Base-by-base conservation (phyloP, 192 early-diverging fungal species). In the Backusella luteola region DNA sequence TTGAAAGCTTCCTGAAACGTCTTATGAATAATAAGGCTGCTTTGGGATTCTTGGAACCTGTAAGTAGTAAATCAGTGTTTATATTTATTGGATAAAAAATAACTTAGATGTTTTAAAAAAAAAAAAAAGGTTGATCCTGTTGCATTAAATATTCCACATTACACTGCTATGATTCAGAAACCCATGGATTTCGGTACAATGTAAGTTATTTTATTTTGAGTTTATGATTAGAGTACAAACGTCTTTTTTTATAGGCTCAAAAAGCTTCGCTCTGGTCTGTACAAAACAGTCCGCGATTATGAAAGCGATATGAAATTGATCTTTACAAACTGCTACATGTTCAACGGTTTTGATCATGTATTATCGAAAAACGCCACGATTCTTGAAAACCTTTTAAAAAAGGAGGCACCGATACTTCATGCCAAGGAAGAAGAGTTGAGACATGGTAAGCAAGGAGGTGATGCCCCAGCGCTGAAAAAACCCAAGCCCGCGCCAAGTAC, bases 151-250 rank as follows among this genome's bases (percentile, higher is more conserved):
- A 38, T 86, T 66, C 87, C 87, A 5, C 80, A 84, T 75, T 89
- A 89, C 69, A 74, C 77, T 7, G 29, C 75, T 34, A 52, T 87
- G 44, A 89, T 89, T 71, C 89, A 89, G 59, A 85, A 87, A 44
- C 93, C 93, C 7, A 94, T 94, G 87, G 93, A 95, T 73, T 86
- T 94, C 67, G 72, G 79, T 4, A 93, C 93, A n/a, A 89, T 91
- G 35, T 75, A 79, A 19, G 77, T 71, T 69, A n/a, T 21, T 34
- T 19, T 32, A 12, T 32, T 23, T 69, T 6, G 21, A 3, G 21
- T 59, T 59, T 59, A 9, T 59, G 4, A 23, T 23, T n/a, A 46
- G 23, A 46, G 12, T 46, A 46, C 7, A 1, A n/a, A 6, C 34
- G 11, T 41, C 44, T 1, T 21, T 44, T 39, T 46, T 21, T 34